Base-by-base conservation (phyloP, 805 yeast genomes). In the Saccharomycopsis sp. region DNA sequence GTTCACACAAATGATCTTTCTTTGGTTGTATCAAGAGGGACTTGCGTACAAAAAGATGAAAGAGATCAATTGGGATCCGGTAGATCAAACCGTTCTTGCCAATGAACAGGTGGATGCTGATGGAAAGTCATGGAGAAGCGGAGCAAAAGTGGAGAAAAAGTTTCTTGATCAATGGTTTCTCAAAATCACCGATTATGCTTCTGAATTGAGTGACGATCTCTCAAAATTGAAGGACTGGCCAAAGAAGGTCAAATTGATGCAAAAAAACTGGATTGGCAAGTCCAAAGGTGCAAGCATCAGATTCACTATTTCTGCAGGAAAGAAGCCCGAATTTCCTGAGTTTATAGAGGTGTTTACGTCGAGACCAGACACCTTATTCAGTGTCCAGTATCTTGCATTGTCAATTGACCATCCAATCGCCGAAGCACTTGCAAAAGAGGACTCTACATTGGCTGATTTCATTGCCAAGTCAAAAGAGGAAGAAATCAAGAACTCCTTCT, bases 11-110 rank as follows among this genome's bases (percentile, higher is more conserved):
- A 81, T 84, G 75, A 79, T 94, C 20, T 94, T 94, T 65, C 70
- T 89, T 25, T 75, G 87, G 67, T 68, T 94, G 57, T 82, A 78
- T 69, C 82, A 90, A 65, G 77, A 84, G 53, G 96, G 96, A 0
- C 72, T 89, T 54, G 98, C 97, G 0, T 93, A 94, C 67, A 78
- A 92, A 63, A 85, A 86, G 53, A 84, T 84, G 53, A 96, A 97
- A 0, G 91, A 86, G 65, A 94, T 94, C 60, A 94, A 94, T 68
- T 94, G 99, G 99, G 99, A 94, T 71, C 99, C 99, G 0, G 82
- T 94, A 0, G 99, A 94, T 66, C 81, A 86, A 63, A 94, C 99
- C 0, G 99, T 94, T 1, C 75, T 94, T 60, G 99, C 99, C 1
- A 94, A 87, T 69, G 99, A 94, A 72, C 99, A 94, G 71, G 97